Conservation (phyloP, 805 yeast genomes). For the Candida koratica region DNA sequence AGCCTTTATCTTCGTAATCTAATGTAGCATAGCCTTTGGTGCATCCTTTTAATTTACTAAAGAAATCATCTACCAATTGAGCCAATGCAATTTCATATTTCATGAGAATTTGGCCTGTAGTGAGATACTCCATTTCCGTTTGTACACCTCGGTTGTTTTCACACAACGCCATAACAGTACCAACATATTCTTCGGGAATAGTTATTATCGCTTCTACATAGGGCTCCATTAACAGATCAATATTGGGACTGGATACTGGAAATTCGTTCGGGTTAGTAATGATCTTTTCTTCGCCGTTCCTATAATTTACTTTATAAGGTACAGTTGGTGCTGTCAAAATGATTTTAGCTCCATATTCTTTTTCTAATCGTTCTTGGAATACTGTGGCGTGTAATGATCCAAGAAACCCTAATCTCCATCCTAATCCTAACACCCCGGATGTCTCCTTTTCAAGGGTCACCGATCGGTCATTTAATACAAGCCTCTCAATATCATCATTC, state of each 20-base stretch:
- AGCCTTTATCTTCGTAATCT: slow-evolving; percentile 93
- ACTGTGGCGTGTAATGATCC: slow-evolving; percentile 96
- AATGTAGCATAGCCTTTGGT: slow-evolving; percentile 92
- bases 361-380: slow-evolving; percentile 84
- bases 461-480: slow-evolving; percentile 87
- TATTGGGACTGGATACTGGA: slow-evolving; percentile 54
- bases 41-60: slow-evolving; percentile 85
- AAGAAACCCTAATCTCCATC: slow-evolving; percentile 94
- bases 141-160: slow-evolving; percentile 82
- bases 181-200: slow-evolving; percentile 84
- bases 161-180: slow-evolving; percentile 81
- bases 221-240: slow-evolving; percentile 68
- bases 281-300: slow-evolving; percentile 58
- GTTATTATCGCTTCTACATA: slow-evolving; percentile 88
- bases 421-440: slow-evolving; percentile 92
- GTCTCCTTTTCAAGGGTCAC: slow-evolving; percentile 88
- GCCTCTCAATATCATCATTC: slow-evolving; percentile 84
- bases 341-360: slow-evolving; percentile 89
- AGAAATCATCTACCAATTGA: slow-evolving; percentile 90
- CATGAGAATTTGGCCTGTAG: slow-evolving; percentile 76
- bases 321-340: slow-evolving; percentile 95
- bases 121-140: slow-evolving; percentile 68
- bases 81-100: slow-evolving; percentile 82
- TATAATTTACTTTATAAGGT: slow-evolving; percentile 74
- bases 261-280: slow-evolving; percentile 91